Conservation (phyloP, 148 eudicot genomes). For the Cornus kousa region DNA sequence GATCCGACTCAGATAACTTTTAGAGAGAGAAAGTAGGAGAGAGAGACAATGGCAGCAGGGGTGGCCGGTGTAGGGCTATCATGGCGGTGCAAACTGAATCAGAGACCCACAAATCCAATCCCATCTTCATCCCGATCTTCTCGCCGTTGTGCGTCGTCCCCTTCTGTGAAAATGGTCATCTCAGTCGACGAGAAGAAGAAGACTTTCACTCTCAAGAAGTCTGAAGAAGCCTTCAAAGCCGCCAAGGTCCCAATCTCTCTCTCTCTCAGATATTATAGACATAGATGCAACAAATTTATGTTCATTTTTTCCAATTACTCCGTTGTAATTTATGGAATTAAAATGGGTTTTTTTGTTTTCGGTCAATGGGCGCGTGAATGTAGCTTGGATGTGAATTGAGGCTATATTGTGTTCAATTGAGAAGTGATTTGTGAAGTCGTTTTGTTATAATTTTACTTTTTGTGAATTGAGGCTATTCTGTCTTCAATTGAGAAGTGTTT, state of each 20-base stretch:
- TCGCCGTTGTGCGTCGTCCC: constrained; percentile 14
- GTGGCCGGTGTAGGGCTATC: constrained; percentile 33
- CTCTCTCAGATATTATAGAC: not conserved
- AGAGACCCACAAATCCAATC: constrained; percentile 10
- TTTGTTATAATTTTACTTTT: no score
- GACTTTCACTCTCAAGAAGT: constrained; percentile 68
- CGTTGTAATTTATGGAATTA: not conserved
- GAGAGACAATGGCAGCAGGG: constrained; percentile 28
- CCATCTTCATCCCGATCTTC: constrained; percentile 13
- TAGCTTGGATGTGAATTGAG: not conserved
- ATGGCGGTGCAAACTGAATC: constrained; percentile 33
- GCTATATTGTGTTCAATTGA: not conserved
- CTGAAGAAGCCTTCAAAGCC: constrained; percentile 75
- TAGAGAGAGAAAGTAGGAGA: constrained; percentile 8
- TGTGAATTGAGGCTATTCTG: not conserved
- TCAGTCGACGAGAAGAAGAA: constrained; percentile 66
- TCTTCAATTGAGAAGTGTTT: not conserved
- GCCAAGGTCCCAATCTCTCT: constrained; percentile 58
- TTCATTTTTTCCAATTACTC: not conserved
- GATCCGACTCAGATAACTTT: not conserved
- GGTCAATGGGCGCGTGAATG: not conserved
- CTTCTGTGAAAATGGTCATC: constrained; percentile 57
- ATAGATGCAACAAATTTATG: no score
- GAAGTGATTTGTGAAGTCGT: not conserved
- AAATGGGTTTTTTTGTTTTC: not conserved